Evolutionary conservation across 345 rosid species (phyloP).

Genomic region (Populus nigra): DNA sequence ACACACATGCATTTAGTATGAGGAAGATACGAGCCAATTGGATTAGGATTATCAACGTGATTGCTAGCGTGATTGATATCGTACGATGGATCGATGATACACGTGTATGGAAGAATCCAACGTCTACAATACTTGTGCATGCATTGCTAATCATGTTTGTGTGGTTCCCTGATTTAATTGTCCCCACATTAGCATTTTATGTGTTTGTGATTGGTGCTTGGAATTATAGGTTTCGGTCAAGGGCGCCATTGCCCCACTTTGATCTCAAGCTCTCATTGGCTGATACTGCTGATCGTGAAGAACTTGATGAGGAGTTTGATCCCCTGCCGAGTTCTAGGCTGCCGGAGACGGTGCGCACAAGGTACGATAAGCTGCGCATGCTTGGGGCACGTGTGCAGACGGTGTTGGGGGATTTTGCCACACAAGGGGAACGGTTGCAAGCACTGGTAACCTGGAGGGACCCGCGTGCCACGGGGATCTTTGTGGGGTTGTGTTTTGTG

Average conservation of each 20-base stretch:
- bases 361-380: conserved; percentile 60
- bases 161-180: conserved; percentile 76
- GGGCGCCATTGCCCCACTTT: conserved; percentile 56
- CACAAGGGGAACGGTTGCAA: conserved; percentile 73
- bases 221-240: conserved; percentile 63
- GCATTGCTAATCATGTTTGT: conserved; percentile 66
- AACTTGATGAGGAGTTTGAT: conserved; percentile 81
- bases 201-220: conserved; percentile 72
- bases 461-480: conserved; percentile 78
- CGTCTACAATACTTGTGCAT: conserved; percentile 70
- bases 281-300: conserved; percentile 48
- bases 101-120: conserved; percentile 73
- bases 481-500: conserved; percentile 62
- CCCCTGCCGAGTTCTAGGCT: conserved; percentile 47
- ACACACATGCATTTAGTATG: conserved; percentile 70
- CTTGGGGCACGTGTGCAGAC: conserved; percentile 59
- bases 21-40: conserved; percentile 78
- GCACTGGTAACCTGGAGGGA: conserved; percentile 85
- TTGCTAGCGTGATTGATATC: conserved; percentile 51
- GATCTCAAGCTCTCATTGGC: conserved; percentile 72
- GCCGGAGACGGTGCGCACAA: conserved; percentile 36
- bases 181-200: conserved; percentile 70
- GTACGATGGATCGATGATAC: conserved; percentile 79
- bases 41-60: conserved; percentile 62
- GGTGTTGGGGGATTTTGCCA: conserved; percentile 64